Percentiles rank a stretch among this genome's conserved stretches.
Evolutionary conservation across 768 basidiomycete species (phyloP).

Genomic region (Coprinopsis cinerea): DNA sequence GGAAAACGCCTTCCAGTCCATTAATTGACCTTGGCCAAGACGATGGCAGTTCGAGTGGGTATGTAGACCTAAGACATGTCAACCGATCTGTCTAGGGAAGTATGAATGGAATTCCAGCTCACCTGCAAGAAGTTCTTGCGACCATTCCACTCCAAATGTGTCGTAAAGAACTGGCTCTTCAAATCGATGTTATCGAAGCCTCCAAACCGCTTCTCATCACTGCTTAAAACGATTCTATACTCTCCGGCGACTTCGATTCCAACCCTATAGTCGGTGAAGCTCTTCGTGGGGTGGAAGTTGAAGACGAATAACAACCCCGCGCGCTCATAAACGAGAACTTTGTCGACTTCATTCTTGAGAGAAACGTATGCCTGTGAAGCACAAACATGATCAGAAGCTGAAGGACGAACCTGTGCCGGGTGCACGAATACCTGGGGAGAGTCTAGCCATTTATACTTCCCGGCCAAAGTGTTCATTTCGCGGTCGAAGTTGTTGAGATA

Average conservation of each 20-base stretch:
- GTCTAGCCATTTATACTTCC: slow-evolving; percentile 78
- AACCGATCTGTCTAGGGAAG: background rate
- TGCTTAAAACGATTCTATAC: slow-evolving; percentile 74
- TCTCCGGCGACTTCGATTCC: slow-evolving; percentile 84
- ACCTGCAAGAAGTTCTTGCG: slow-evolving; percentile 89
- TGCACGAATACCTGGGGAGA: slow-evolving; percentile 60
- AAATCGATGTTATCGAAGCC: slow-evolving; percentile 79
- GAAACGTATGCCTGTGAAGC: slow-evolving; percentile 76
- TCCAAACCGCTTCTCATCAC: slow-evolving; percentile 84
- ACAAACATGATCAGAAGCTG: slow-evolving; percentile 11
- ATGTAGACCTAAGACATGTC: slow-evolving; percentile 53
- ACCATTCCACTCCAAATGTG: slow-evolving; percentile 86
- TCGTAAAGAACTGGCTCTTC: slow-evolving; percentile 68
- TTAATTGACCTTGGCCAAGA: slow-evolving; percentile 43
- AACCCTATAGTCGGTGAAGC: slow-evolving; percentile 90
- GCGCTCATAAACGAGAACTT: slow-evolving; percentile 90
- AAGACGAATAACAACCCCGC: slow-evolving; percentile 92
- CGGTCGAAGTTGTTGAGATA: slow-evolving; percentile 92
- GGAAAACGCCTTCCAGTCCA: too few species aligned
- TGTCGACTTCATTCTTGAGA: slow-evolving; percentile 90
- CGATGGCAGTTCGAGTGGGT: slow-evolving; percentile 59
- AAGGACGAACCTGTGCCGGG: background rate
- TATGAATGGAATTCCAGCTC: slow-evolving; percentile 14
- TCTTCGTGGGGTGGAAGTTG: slow-evolving; percentile 92
- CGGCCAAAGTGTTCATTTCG: slow-evolving; percentile 85